Percentiles rank a stretch among this genome's conserved stretches.
Evolutionary conservation across 768 basidiomycete genomes (phyloP).

Genomic region (Psilocybe cubensis): DNA sequence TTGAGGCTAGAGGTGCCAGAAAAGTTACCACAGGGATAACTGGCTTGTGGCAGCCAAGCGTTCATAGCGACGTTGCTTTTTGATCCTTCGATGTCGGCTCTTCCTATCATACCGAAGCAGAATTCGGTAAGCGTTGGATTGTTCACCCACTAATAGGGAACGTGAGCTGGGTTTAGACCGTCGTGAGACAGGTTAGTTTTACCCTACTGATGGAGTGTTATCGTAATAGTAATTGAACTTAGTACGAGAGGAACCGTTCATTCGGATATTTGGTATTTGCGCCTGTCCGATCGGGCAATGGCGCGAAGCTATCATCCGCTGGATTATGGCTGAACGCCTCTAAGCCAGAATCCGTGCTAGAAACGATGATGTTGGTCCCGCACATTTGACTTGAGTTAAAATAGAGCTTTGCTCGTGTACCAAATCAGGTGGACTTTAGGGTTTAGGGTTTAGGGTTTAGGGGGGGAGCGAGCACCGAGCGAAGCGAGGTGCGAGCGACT

Average conservation of each 20-base stretch:
- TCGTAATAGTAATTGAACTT: constrained; percentile 80
- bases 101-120: constrained; percentile 83
- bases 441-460: too few relatives aligned
- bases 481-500: too few relatives aligned
- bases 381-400: constrained; percentile 64
- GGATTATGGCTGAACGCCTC: constrained; percentile 87
- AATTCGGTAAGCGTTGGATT: constrained; percentile 82
- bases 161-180: constrained; percentile 83
- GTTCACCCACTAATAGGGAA: constrained; percentile 79
- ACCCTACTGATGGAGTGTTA: constrained; percentile 80
- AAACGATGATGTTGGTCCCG: constrained; percentile 73
- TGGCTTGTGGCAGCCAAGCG: constrained; percentile 83
- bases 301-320: constrained; percentile 81
- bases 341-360: constrained; percentile 83
- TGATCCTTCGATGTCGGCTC: constrained; percentile 84
- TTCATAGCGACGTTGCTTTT: constrained; percentile 86
- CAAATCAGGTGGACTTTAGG: constrained; percentile 65
- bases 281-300: constrained; percentile 79
- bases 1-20: constrained; percentile 83
- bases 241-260: constrained; percentile 85
- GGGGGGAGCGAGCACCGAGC: too few relatives aligned
- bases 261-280: constrained; percentile 86
- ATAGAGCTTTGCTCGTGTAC: constrained; percentile 76
- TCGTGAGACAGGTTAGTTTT: constrained; percentile 88
- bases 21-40: constrained; percentile 82